Evolutionary conservation across 108 stramenopile genomes (phyloP).

Genomic region (Cylindrotheca closterium): DNA sequence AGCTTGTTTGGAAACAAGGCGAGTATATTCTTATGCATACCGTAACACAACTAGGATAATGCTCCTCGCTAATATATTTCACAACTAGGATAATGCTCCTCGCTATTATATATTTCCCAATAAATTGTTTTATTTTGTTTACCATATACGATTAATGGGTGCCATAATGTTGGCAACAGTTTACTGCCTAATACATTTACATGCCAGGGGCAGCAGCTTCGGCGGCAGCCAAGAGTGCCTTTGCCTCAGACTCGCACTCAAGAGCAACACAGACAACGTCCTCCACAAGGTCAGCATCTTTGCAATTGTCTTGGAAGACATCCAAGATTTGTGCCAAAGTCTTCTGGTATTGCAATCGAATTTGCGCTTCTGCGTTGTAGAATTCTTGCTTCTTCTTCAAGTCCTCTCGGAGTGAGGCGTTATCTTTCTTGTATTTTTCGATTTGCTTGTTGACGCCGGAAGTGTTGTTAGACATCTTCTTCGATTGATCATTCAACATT

Average conservation of each 20-base stretch:
- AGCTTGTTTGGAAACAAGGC: too few relatives aligned
- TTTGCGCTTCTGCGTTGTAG: conserved; percentile 57
- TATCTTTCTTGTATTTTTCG: conserved; percentile 41
- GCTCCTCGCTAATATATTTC: too few relatives aligned
- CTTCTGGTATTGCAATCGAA: conserved; percentile 48
- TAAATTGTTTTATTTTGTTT: too few relatives aligned
- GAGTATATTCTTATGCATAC: too few relatives aligned
- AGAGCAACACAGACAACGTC: conserved; percentile 46
- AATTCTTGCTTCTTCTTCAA: conserved; percentile 48
- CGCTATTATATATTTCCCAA: too few relatives aligned
- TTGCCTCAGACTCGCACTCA: conserved; percentile 44
- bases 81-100: too few relatives aligned
- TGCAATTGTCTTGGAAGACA: conserved; percentile 56
- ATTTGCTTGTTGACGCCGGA: conserved; percentile 36
- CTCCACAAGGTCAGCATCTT: conserved; percentile 53
- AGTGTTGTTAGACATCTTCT: conserved; percentile 38
- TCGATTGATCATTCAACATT: conserved; percentile 46
- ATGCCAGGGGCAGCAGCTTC: conserved; percentile 37
- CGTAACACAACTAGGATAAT: too few relatives aligned
- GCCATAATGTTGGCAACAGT: too few relatives aligned
- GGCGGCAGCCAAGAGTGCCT: conserved; percentile 40
- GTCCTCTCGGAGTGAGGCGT: conserved; percentile 50
- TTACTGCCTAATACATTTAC: too few relatives aligned
- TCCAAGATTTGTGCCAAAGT: conserved; percentile 51
- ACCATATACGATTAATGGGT: too few relatives aligned